Conservation (phyloP, 2,329 filamentous ascomycete species). For the Berkeleyomyces rouxiae region DNA sequence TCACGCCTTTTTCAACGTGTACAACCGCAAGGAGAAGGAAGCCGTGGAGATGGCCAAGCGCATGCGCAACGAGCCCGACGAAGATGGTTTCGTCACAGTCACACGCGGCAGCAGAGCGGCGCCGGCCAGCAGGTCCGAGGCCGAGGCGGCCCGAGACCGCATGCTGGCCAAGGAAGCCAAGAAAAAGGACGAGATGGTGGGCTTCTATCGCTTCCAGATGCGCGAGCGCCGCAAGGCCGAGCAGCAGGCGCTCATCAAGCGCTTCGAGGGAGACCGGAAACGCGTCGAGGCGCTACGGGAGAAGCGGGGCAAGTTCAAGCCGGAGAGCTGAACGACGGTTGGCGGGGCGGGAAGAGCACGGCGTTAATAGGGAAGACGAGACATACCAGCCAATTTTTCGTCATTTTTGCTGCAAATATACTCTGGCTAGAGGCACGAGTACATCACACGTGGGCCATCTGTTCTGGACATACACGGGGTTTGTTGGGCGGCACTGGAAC, state of each 20-base stretch:
- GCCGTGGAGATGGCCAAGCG: constrained; percentile 44
- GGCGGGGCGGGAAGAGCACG: constrained; percentile 14
- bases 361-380: not conserved
- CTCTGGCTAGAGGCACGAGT: not conserved
- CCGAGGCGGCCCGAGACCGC: constrained; percentile 40
- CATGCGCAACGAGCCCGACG: constrained; percentile 66
- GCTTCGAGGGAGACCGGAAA: constrained; percentile 60
- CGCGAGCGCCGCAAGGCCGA: constrained; percentile 62
- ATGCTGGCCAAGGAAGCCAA: constrained; percentile 46
- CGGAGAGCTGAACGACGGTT: constrained; percentile 26
- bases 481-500: not conserved
- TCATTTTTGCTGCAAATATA: constrained; percentile 1
- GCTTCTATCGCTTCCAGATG: constrained; percentile 75
- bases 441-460: no score
- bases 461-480: not conserved
- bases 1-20: constrained; percentile 76
- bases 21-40: constrained; percentile 52
- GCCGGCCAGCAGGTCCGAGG: constrained; percentile 58
- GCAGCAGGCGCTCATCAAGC: constrained; percentile 48
- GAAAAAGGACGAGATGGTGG: constrained; percentile 46
- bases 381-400: not conserved
- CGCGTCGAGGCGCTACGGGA: constrained; percentile 56
- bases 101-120: constrained; percentile 58
- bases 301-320: constrained; percentile 45
- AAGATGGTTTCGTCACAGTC: constrained; percentile 91